Percentiles rank a stretch among this genome's conserved stretches.
Evolutionary conservation across 2,329 filamentous ascomycete genomes (phyloP).

Genomic region (Trichoderma sp.): DNA sequence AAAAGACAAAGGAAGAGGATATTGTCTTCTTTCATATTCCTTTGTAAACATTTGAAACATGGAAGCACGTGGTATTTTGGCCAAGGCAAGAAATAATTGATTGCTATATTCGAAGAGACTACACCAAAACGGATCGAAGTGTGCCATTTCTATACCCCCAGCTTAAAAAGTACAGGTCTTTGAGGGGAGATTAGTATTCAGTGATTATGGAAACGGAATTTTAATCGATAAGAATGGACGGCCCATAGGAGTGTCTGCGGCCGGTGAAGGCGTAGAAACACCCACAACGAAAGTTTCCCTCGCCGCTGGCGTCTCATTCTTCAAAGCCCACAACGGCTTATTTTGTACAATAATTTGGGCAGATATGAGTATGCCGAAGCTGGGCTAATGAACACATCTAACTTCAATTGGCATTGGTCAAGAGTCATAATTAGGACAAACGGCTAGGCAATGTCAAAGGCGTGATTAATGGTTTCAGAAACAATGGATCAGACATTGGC

Average conservation of each 20-base stretch:
- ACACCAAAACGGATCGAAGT: background rate
- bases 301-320: background rate
- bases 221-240: background rate
- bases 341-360: background rate
- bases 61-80: background rate
- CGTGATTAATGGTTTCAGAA: too few relatives aligned
- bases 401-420: background rate
- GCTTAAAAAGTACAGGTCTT: background rate
- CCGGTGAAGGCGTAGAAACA: background rate
- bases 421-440: background rate
- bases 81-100: background rate
- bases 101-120: background rate
- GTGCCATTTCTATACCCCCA: background rate
- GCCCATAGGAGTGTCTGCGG: background rate
- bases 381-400: background rate
- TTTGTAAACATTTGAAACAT: background rate
- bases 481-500: too few relatives aligned
- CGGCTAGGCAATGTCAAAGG: too few relatives aligned
- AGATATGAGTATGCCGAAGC: background rate
- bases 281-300: background rate
- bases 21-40: background rate
- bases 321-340: background rate
- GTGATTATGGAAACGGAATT: background rate
- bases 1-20: background rate
- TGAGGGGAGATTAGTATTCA: background rate